phyloP scores from a whole-genome alignment of 108 stramenopile genomes.

The Nitzschia sp. region DNA sequence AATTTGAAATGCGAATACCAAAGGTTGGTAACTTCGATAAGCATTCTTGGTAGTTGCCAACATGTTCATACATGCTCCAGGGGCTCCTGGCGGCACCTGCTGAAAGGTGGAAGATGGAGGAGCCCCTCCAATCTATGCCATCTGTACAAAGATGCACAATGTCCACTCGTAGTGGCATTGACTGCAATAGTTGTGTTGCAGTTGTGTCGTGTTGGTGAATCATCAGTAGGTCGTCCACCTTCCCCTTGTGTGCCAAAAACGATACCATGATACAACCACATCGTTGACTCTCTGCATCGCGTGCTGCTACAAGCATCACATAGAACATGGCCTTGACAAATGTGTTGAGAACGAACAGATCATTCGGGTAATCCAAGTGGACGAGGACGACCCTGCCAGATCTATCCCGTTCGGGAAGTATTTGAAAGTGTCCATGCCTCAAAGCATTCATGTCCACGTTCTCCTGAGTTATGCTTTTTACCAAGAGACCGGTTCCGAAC shows the following conservation, averaged over 20 bases:
- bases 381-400: slow-evolving; percentile 26
- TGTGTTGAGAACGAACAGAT: too few relatives aligned
- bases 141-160: too few relatives aligned
- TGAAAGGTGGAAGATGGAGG: background rate
- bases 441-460: slow-evolving; percentile 15
- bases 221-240: too few relatives aligned
- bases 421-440: slow-evolving; percentile 4
- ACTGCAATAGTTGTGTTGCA: too few relatives aligned
- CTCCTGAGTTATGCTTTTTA: background rate
- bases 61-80: slow-evolving; percentile 6
- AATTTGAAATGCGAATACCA: slow-evolving; percentile 3
- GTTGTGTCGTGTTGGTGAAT: too few relatives aligned
- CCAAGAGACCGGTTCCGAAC: slow-evolving; percentile 10
- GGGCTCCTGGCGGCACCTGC: background rate
- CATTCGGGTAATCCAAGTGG: background rate
- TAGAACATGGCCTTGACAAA: too few relatives aligned
- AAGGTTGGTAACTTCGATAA: background rate
- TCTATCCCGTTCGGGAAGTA: slow-evolving; percentile 17
- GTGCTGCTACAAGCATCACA: too few relatives aligned
- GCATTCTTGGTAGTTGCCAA: slow-evolving; percentile 11
- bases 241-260: too few relatives aligned
- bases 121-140: too few relatives aligned
- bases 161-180: too few relatives aligned
- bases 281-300: too few relatives aligned
- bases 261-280: too few relatives aligned